Base-by-base conservation (phyloP, 2,329 filamentous ascomycete species). In the Fusarium redolens region DNA sequence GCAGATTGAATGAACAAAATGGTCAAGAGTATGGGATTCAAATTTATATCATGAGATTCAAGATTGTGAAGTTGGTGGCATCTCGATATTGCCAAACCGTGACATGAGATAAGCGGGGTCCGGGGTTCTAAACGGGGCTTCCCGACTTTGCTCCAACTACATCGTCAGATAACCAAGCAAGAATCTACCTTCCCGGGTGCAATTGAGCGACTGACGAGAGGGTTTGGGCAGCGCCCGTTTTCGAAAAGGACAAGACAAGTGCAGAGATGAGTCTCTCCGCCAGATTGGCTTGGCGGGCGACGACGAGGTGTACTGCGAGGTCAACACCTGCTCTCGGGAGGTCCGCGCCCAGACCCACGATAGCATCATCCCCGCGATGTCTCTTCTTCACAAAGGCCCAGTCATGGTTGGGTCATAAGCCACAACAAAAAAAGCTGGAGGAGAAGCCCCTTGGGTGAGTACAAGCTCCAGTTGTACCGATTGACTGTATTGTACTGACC, bases 371-470 rank as follows among this genome's bases (percentile, higher is more conserved):
- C 54, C 48, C 63, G 22, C 69, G 51, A 60, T 60, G 68, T 22
- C 59, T 69, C 28, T 77, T 77, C 61, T 77, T 73, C 52, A 75
- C 75, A 31, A 77, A 61, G 47, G 59, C 75, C 57, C 76, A 69
- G 59, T 63, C 51, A 33, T 65, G 68, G 70, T 47, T 72, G 35
- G 71, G 75, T 22, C 59, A 72, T 18, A 77, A 73, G 65, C 59
- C 30, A 18, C 40, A 65, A 40, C 54, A 67, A 41, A 70, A 72
- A 38, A 51, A 63, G 28, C 43, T 38, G 12, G 67, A 61, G 30
- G 60, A 60, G 25, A 67, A 64, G 37, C 52, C n/a, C 35, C 30
- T 54, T 43, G 41, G 44, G 63, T 60, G 35, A 68, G 66, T 33
- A 30, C 35, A 37, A 12, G 17, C 44, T 17, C 14, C n/a, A 17